Evolutionary conservation across 23 red algal species (phyloP), one percentile per base, ranked within the genome.

Genomic region (Agarophyton chilense): DNA sequence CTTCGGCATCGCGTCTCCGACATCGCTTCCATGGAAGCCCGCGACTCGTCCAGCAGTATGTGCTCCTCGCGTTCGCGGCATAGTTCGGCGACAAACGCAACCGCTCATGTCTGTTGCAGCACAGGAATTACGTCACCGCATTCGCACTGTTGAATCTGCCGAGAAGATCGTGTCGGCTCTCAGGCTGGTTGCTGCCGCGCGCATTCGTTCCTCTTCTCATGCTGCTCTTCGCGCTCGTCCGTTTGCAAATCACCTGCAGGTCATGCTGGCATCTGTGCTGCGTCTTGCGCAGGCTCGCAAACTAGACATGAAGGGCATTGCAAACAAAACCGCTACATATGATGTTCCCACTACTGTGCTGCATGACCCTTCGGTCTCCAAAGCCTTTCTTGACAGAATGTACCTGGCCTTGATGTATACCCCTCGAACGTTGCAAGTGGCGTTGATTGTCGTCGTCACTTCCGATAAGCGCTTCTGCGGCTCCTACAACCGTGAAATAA

Each of bases 121-220:
- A 7, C 71, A 77, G 52, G 72, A 85, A 19, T 79, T 94, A 33
- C 80, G 91, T 56, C 67, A 78, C 44, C 80, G 91, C 52, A 94
- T 94, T 65, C 51, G 79, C 72, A 86, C 91, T 28, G 91, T 65
- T 4, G 46, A 86, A 36, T 64, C 91, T 31, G 91, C 91, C 2
- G 91, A 94, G 61, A 94, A 94, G 56, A 84, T 94, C 35, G 82
- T 94, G 41, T 84, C 81, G 28, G 91, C 91, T 9, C 58, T 94
- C 26, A 68, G 91, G 45, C 56, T 94, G 10, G 91, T 94, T 71
- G 80, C 91, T 36, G 91, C 91, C 26, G 91, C 91, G 1, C 91
- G 91, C 7, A 94, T 94, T 68, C 91, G 91, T 56, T 66, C 82
- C 21, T 85, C 80, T 50, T 86, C 81, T 19, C 5, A 34, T 22